These are phyloP conservation scores for Plasmopara muralis DNA, from an alignment of 352 stramenopile species.

Conservation along the genomic window DNA sequence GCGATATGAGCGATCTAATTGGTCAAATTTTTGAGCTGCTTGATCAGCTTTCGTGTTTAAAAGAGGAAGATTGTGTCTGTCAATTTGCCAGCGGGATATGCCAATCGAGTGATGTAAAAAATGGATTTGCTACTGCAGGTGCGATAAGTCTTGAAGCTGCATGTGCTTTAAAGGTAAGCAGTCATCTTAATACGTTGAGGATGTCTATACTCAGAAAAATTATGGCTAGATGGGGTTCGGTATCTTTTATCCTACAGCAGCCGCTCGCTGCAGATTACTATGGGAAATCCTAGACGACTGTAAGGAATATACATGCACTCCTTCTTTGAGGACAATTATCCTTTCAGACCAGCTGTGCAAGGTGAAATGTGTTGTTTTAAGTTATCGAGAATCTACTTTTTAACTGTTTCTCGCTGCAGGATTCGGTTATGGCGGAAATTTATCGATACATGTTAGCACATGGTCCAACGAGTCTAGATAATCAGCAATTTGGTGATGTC, in stretches of 20 bases:
- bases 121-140: slow-evolving; percentile 8
- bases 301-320: slow-evolving; percentile 1
- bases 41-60: slow-evolving; percentile 11
- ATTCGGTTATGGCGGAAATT: slow-evolving; percentile 24
- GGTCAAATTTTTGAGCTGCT: slow-evolving; percentile 14
- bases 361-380: slow-evolving; percentile 6
- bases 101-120: background rate
- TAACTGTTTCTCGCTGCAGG: slow-evolving; percentile 4
- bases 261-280: slow-evolving; percentile 11
- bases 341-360: slow-evolving; percentile 20
- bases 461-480: background rate
- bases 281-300: slow-evolving; percentile 18
- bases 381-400: background rate
- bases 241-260: slow-evolving; percentile 33
- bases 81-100: slow-evolving; percentile 4
- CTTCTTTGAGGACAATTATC: slow-evolving; percentile 23
- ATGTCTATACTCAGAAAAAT: slow-evolving; percentile 1
- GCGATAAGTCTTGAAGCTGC: slow-evolving; percentile 38
- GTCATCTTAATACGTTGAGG: background rate
- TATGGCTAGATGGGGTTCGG: slow-evolving; percentile 39
- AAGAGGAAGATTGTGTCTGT: slow-evolving; percentile 1
- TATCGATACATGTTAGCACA: slow-evolving; percentile 15
- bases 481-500: background rate
- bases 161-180: slow-evolving; percentile 35
- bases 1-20: slow-evolving; percentile 11